phyloP scores from a whole-genome alignment of 2,329 filamentous ascomycete genomes.

The Metarhizium sp. region DNA sequence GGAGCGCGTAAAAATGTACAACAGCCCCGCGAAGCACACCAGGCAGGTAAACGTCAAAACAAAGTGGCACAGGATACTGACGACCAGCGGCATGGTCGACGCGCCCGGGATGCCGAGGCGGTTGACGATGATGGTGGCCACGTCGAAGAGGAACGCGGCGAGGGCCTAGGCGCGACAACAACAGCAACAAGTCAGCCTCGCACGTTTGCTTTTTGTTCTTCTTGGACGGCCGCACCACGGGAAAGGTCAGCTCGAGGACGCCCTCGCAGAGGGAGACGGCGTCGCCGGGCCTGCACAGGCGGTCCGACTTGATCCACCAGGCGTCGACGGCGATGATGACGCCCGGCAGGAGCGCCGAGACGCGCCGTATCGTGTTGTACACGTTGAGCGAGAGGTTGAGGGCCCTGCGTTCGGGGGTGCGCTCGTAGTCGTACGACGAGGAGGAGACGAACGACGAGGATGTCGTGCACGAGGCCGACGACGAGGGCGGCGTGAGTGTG shows the following conservation, averaged over 20 bases:
- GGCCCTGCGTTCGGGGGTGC: no score
- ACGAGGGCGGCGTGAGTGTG: background rate
- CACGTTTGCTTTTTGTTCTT: no score
- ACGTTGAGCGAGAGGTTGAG: background rate
- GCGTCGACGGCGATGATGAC: background rate
- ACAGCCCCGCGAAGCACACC: background rate
- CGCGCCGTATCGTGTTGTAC: background rate
- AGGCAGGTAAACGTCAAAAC: background rate
- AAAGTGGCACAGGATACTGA: background rate
- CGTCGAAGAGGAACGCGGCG: background rate
- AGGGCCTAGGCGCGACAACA: background rate
- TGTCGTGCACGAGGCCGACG: background rate
- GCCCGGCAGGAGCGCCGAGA: background rate
- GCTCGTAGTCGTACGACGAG: background rate
- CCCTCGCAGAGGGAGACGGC: background rate
- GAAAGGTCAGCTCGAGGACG: background rate
- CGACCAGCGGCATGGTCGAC: background rate
- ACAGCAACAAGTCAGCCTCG: background rate
- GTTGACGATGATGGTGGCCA: background rate
- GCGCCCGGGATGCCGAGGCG: background rate
- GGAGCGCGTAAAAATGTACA: background rate
- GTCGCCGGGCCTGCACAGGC: background rate
- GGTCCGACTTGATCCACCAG: background rate
- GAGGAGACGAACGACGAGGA: background rate
- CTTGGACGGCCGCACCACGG: background rate